Percentiles rank a stretch among this genome's conserved stretches.
Conservation (phyloP, 2,329 filamentous ascomycete species). For the Hypoxylon sp. region DNA sequence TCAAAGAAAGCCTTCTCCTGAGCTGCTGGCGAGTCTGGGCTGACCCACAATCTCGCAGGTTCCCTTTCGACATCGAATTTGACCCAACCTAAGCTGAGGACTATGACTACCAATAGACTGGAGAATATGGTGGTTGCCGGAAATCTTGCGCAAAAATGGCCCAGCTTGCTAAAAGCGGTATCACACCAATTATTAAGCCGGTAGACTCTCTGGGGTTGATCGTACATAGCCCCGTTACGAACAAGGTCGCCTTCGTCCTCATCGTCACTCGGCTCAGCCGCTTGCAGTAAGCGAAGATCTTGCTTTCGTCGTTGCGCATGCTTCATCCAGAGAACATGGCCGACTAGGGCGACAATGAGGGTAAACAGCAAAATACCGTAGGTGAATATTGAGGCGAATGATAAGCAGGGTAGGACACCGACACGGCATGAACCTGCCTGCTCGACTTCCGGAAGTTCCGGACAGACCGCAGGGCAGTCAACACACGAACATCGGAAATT, state of each 20-base stretch:
- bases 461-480: constrained; percentile 89
- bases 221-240: constrained; percentile 79
- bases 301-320: constrained; percentile 82
- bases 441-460: constrained; percentile 81
- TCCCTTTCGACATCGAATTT: constrained; percentile 91
- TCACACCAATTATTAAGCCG: constrained; percentile 87
- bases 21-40: constrained; percentile 89
- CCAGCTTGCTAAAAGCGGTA: constrained; percentile 81
- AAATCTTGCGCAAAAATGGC: constrained; percentile 83
- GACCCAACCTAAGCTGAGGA: constrained; percentile 90
- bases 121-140: constrained; percentile 84
- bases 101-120: constrained; percentile 79
- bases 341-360: constrained; percentile 74
- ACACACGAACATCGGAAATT: constrained; percentile 92
- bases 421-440: constrained; percentile 81
- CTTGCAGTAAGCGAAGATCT: constrained; percentile 86
- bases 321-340: constrained; percentile 80
- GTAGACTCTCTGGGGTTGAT: constrained; percentile 84
- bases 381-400: constrained; percentile 89
- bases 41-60: constrained; percentile 95
- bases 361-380: constrained; percentile 82
- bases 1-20: constrained; percentile 97
- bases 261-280: constrained; percentile 85
- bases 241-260: constrained; percentile 93
- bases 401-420: constrained; percentile 89